Percentiles rank a stretch among this genome's conserved stretches.
phyloP scores from a whole-genome alignment of 495 filamentous ascomycete genomes.

The Pseudevernia furfuracea region DNA sequence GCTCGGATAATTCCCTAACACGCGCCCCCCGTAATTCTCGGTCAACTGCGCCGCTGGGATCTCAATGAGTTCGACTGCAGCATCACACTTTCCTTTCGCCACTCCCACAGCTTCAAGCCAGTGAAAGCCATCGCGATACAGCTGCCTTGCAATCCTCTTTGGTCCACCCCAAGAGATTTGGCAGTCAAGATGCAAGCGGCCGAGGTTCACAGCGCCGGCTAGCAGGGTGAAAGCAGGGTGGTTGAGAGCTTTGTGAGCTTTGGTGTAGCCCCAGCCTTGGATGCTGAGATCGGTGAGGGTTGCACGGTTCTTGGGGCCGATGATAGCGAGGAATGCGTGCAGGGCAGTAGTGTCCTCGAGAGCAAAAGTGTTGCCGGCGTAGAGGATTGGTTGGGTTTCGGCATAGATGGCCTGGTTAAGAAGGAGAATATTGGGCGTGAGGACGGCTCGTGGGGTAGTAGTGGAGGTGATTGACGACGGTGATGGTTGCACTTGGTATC shows the following conservation, averaged over 20 bases:
- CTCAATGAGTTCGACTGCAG: neutral
- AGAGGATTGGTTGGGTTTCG: slow-evolving; percentile 20
- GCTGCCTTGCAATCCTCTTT: slow-evolving; percentile 3
- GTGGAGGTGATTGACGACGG: neutral
- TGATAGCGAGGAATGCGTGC: slow-evolving; percentile 16
- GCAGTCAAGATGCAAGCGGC: slow-evolving; percentile 13
- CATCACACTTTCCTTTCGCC: neutral
- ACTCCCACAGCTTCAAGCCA: slow-evolving; percentile 17
- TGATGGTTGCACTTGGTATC: neutral
- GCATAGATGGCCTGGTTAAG: slow-evolving; percentile 5
- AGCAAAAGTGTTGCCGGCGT: slow-evolving; percentile 16
- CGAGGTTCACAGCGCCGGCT: slow-evolving; percentile 12
- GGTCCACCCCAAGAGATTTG: slow-evolving; percentile 7
- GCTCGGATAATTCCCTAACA: neutral
- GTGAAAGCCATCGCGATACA: slow-evolving; percentile 16
- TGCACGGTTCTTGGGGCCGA: slow-evolving; percentile 13
- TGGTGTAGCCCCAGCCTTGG: slow-evolving; percentile 15
- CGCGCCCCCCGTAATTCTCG: too few species aligned
- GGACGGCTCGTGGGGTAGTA: neutral
- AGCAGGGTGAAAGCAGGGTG: slow-evolving; percentile 18
- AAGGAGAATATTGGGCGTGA: neutral
- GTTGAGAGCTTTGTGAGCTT: slow-evolving; percentile 17
- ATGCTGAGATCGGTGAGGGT: slow-evolving; percentile 11
- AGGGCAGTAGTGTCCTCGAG: slow-evolving; percentile 19
- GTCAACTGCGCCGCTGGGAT: neutral